phyloP scores from a whole-genome alignment of 257 asterid genomes.

The Lantana camara region DNA sequence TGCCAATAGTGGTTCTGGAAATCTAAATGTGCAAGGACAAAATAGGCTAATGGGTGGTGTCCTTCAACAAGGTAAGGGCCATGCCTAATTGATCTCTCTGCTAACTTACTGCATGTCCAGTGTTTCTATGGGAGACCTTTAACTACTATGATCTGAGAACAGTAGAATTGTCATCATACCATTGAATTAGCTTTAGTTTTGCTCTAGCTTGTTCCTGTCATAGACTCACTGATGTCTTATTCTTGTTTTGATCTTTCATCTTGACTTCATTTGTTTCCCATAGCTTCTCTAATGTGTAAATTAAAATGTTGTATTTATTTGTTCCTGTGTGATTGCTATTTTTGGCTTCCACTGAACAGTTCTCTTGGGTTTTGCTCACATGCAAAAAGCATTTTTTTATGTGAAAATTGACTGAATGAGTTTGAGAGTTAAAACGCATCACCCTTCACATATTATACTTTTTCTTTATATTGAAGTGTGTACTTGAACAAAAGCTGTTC shows the following conservation, averaged over 20 bases:
- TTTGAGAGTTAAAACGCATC: not conserved
- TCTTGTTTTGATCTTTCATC: slow-evolving; percentile 12
- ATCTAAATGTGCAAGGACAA: slow-evolving; percentile 78
- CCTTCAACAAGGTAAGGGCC: slow-evolving; percentile 84
- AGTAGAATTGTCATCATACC: not conserved
- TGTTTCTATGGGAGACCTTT: not conserved
- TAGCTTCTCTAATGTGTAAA: not conserved
- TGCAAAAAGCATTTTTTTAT: slow-evolving; percentile 1
- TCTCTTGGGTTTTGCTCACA: slow-evolving; percentile 15
- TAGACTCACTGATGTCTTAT: not conserved
- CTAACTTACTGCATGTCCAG: slow-evolving; percentile 20
- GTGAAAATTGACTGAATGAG: not conserved
- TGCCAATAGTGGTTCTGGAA: slow-evolving; percentile 76
- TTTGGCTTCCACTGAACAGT: not conserved
- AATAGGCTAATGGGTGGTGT: slow-evolving; percentile 80
- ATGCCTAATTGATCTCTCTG: slow-evolving; percentile 24
- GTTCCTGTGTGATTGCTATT: not conserved
- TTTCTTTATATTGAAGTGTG: not conserved
- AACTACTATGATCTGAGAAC: not conserved
- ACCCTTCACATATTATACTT: not conserved
- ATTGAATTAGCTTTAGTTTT: slow-evolving; percentile 4
- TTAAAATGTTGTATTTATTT: not conserved
- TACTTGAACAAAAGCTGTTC: not conserved
- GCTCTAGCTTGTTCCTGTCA: not conserved
- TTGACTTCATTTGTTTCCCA: not conserved